These are phyloP conservation scores for Melampsora americana DNA, from an alignment of 1,284 basidiomycete species.

Conservation along the genomic window DNA sequence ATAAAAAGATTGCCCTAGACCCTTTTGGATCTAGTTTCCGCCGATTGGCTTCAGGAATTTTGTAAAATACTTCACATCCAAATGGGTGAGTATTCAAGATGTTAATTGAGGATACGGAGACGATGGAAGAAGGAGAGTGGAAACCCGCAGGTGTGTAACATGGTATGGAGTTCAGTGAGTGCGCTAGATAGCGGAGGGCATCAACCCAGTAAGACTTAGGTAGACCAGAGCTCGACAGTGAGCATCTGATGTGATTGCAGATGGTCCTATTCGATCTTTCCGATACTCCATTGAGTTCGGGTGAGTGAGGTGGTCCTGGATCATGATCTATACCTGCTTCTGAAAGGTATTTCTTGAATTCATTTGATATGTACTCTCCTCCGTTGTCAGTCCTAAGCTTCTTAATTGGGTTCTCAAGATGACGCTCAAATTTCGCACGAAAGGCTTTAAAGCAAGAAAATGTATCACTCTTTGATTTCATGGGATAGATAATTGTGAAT, in stretches of 20 bases:
- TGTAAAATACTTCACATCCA: slow-evolving; percentile 13
- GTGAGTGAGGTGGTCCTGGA: slow-evolving; percentile 55
- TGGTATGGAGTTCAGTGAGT: slow-evolving; percentile 5
- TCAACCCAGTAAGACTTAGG: slow-evolving; percentile 18
- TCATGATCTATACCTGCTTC: slow-evolving; percentile 52
- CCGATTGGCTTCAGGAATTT: not conserved
- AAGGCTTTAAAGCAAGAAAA: slow-evolving; percentile 51
- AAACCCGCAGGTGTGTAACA: not conserved
- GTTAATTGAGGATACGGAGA: not conserved
- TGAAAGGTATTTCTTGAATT: slow-evolving; percentile 50
- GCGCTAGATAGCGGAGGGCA: not conserved
- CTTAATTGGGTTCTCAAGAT: slow-evolving; percentile 51
- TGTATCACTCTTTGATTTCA: slow-evolving; percentile 17
- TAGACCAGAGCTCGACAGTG: not conserved
- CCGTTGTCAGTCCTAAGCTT: slow-evolving; percentile 54
- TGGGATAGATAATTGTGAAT: slow-evolving; percentile 3
- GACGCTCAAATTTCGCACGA: slow-evolving; percentile 50
- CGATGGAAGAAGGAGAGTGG: not conserved
- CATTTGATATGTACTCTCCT: slow-evolving; percentile 50
- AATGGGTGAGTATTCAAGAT: slow-evolving; percentile 6
- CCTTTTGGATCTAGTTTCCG: not conserved
- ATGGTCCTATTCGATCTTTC: slow-evolving; percentile 51
- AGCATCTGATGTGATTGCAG: not conserved
- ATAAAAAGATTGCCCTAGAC: not conserved
- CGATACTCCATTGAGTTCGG: slow-evolving; percentile 53